Evolutionary conservation across 345 rosid species (phyloP).

Genomic region (Pistacia atlantica): DNA sequence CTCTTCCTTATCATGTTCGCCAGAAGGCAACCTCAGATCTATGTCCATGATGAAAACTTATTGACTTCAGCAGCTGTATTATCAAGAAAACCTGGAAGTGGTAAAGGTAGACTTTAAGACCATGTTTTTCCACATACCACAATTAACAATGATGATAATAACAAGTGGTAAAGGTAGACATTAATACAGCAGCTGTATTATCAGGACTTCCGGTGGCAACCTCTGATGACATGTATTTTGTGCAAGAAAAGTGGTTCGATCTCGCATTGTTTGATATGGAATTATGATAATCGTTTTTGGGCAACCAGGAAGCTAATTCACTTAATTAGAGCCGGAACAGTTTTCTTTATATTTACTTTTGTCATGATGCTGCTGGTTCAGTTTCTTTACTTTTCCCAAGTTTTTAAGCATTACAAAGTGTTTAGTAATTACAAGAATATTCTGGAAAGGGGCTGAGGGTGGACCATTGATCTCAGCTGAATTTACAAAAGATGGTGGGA

Average conservation of each 20-base stretch:
- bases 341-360: not conserved
- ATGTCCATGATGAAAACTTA: constrained; percentile 46
- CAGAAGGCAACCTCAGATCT: constrained; percentile 65
- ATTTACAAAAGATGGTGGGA: not conserved
- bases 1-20: constrained; percentile 53
- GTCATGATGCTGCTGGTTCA: not conserved
- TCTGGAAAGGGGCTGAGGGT: not conserved
- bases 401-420: not conserved
- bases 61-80: not conserved
- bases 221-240: not conserved
- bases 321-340: not conserved
- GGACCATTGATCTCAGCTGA: not conserved
- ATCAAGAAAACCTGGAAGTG: constrained; percentile 9
- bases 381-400: not conserved
- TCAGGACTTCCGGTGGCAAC: not conserved
- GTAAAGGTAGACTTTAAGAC: not conserved
- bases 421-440: not conserved
- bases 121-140: not conserved
- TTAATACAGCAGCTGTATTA: too few relatives aligned
- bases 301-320: not conserved
- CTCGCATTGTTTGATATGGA: not conserved
- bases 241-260: not conserved
- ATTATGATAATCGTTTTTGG: not conserved
- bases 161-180: too few relatives aligned
- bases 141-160: too few relatives aligned